A percentile compares a stretch with the other conserved stretches of the same genome.
These are phyloP conservation scores for Isabelozyma heimii DNA, from an alignment of 805 yeast genomes.

Conservation along the genomic window DNA sequence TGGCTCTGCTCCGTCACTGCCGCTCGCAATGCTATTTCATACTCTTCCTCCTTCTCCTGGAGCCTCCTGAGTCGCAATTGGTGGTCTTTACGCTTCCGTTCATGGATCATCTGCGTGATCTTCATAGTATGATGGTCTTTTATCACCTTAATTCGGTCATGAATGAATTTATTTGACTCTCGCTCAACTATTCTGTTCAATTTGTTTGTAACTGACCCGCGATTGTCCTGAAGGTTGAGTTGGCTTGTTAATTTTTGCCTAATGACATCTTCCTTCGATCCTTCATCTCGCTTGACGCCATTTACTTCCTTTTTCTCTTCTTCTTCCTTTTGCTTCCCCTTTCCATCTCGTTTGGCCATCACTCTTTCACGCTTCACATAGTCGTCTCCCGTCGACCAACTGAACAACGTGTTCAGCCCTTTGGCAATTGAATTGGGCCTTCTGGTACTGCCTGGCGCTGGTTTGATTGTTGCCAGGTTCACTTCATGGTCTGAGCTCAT, in stretches of 20 bases:
- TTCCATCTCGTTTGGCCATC: conserved; percentile 6
- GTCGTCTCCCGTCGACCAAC: conserved; percentile 43
- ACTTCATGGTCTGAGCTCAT: conserved; percentile 10
- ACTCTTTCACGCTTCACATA: conserved; percentile 34
- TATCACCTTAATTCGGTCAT: conserved; percentile 35
- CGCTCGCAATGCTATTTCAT: conserved; percentile 26
- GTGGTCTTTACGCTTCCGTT: conserved; percentile 38
- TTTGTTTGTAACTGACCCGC: conserved; percentile 16
- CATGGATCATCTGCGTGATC: conserved; percentile 34
- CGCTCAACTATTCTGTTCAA: conserved; percentile 28
- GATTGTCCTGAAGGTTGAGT: conserved; percentile 5
- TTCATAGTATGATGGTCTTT: conserved; percentile 37
- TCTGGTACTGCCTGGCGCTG: not conserved
- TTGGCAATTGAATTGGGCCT: conserved; percentile 2
- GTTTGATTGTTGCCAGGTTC: not conserved
- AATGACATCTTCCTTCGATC: not conserved
- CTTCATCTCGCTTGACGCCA: not conserved
- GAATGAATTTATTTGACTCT: conserved; percentile 38
- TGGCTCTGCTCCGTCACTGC: conserved; percentile 22
- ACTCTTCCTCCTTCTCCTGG: conserved; percentile 37
- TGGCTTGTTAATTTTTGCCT: not conserved
- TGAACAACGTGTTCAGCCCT: conserved; percentile 23
- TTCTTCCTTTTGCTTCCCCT: not conserved
- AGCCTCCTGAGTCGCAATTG: conserved; percentile 33
- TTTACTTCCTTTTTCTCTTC: not conserved